Evolutionary conservation across 2,329 filamentous ascomycete genomes (phyloP), one percentile per base, ranked within the genome.

Genomic region (Penicillium frequentans): DNA sequence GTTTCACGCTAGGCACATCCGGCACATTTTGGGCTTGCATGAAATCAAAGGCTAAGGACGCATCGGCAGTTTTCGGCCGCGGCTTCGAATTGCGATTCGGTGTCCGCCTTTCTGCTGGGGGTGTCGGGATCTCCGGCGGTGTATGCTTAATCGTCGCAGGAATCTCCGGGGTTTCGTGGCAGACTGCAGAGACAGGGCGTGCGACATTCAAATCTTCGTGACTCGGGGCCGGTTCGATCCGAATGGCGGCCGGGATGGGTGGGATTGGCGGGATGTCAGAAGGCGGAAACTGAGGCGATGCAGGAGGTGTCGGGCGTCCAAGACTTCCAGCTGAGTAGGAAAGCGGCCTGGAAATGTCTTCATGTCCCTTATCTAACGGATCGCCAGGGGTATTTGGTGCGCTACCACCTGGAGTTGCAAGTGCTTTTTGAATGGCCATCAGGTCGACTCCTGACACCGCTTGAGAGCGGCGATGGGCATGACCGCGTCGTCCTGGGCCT

Each of bases 371-470:
- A 35, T 72, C 68, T n/a, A 58, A 67, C 21, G 56, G 52, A 65
- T 81, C 73, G 64, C 80, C 75, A 26, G 81, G 80, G 14, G 79
- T 79, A 39, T 69, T 73, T 10, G 82, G 81, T 14, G 87, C 87
- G 67, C 87, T 91, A 65, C 80, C 87, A 6, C 83, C 82, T 51
- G 63, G 54, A 23, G 69, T 60, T n/a, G 70, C 70, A 19, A 76
- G 65, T 21, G 80, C 75, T 46, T 81, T 77, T 16, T 82, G 71
- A 49, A 82, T 80, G 44, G 83, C 78, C 26, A 81, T 82, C 23
- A 96, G 76, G 69, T 97, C 93, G 69, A 93, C 90, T 56, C 87
- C 90, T 1, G 92, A 96, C 50, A 97, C 87, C 5, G 91, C 90
- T 58, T 77, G 82, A 26, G 93, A 96, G 58, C 93, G 86, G 57